These are phyloP conservation scores for Letharia columbiana DNA, from an alignment of 495 filamentous ascomycete genomes.

Conservation along the genomic window DNA sequence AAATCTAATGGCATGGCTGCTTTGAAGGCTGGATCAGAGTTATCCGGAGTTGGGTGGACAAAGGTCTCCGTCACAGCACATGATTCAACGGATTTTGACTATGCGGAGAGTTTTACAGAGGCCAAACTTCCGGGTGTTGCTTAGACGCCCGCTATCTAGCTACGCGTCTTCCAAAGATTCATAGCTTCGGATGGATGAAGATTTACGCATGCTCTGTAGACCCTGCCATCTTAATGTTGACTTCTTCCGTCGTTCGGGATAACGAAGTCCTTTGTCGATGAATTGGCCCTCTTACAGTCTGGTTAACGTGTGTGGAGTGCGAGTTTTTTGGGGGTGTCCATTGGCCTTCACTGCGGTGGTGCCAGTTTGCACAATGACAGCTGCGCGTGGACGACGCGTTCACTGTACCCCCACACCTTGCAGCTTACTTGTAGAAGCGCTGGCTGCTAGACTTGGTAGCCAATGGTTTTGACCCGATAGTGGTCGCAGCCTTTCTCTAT, in stretches of 20 bases:
- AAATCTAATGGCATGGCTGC: neutral
- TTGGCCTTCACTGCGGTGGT: no score
- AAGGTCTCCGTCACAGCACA: neutral
- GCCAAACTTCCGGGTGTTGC: neutral
- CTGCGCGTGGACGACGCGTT: constrained; percentile 10
- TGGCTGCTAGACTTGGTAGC: neutral
- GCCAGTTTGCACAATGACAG: no score
- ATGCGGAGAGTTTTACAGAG: neutral
- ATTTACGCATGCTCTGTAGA: neutral
- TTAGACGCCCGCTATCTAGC: neutral
- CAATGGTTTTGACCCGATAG: neutral
- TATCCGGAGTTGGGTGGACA: no score
- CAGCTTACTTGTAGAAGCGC: neutral
- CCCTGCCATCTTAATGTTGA: neutral
- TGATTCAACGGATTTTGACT: neutral
- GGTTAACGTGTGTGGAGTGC: no score
- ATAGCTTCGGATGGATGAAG: neutral
- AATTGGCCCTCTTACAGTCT: no score
- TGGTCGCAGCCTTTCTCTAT: no score
- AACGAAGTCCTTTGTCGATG: neutral
- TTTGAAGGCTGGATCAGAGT: neutral
- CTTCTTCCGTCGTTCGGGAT: neutral
- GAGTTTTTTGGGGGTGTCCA: no score
- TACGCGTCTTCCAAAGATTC: no score
- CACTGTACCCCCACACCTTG: neutral